Percentiles rank a stretch among this genome's conserved stretches.
These are phyloP conservation scores for Boletus edulis DNA, from an alignment of 768 basidiomycete genomes.

Conservation along the genomic window DNA sequence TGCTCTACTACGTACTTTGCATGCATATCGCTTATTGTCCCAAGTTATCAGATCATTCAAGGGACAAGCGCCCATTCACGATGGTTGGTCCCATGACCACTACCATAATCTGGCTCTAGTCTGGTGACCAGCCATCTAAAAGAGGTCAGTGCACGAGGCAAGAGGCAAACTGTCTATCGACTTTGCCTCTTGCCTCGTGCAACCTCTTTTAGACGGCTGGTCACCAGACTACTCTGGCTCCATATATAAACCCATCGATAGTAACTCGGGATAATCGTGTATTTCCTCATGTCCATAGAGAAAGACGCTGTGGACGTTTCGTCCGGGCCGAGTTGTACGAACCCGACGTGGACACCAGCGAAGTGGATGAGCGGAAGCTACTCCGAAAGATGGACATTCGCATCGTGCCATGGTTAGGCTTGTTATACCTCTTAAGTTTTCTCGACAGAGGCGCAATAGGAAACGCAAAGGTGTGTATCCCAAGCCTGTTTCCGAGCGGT, in stretches of 20 bases:
- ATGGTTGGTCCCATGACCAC: neutral
- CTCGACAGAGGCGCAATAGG: constrained; percentile 64
- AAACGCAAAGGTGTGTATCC: constrained; percentile 57
- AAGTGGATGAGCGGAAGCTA: constrained; percentile 53
- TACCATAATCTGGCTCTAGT: too few species aligned
- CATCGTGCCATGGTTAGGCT: constrained; percentile 72
- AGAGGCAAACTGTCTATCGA: too few species aligned
- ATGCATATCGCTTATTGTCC: too few species aligned
- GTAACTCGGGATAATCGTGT: neutral
- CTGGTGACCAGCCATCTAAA: too few species aligned
- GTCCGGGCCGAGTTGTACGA: constrained; percentile 36
- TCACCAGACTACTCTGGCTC: too few species aligned
- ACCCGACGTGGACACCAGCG: constrained; percentile 50
- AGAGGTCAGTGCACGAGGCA: too few species aligned
- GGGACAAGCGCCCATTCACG: too few species aligned
- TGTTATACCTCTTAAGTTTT: constrained; percentile 76
- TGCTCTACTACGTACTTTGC: too few species aligned
- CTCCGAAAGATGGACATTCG: constrained; percentile 59
- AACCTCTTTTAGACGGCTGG: too few species aligned
- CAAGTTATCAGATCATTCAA: too few species aligned
- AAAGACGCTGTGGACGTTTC: neutral
- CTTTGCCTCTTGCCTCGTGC: too few species aligned
- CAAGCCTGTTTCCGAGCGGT: neutral
- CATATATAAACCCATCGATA: neutral
- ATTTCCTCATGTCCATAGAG: constrained; percentile 3